phyloP scores from a whole-genome alignment of 2,329 filamentous ascomycete species.

The Fusarium mexicanum region DNA sequence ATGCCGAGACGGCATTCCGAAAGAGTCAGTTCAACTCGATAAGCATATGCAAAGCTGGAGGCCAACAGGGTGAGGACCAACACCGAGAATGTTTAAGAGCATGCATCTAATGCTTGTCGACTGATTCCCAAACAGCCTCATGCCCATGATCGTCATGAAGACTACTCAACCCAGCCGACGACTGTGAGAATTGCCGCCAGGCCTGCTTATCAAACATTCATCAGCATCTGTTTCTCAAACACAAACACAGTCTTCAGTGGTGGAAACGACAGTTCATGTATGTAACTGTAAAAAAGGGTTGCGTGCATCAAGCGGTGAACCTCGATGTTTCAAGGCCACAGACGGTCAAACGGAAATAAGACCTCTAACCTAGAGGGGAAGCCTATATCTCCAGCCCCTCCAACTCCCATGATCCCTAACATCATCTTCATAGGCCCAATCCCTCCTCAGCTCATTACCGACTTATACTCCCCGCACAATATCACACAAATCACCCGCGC shows the following conservation, averaged over 20 bases:
- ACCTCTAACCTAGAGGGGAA: neutral
- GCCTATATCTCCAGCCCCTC: no score
- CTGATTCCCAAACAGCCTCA: conserved; percentile 9
- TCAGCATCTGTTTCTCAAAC: neutral
- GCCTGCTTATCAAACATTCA: conserved; percentile 6
- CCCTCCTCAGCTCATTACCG: conserved; percentile 5
- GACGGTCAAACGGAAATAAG: conserved; percentile 5
- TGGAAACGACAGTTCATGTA: conserved; percentile 19
- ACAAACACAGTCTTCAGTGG: neutral
- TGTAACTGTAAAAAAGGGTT: conserved; percentile 18
- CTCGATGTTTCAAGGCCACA: conserved; percentile 5
- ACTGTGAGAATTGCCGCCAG: conserved; percentile 21
- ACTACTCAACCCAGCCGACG: conserved; percentile 3
- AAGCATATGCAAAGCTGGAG: neutral
- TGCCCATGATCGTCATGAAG: neutral
- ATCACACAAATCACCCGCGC: conserved; percentile 33
- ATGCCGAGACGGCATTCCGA: neutral
- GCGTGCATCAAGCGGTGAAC: conserved; percentile 31
- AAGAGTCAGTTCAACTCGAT: neutral
- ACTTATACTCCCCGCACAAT: conserved; percentile 8
- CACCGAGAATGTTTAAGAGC: conserved; percentile 7
- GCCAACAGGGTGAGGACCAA: neutral
- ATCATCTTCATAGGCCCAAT: conserved; percentile 1
- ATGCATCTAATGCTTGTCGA: conserved; percentile 6
- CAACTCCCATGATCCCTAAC: neutral